These are phyloP conservation scores for Nemania bipapillata DNA, from an alignment of 2,329 filamentous ascomycete species.

Conservation along the genomic window DNA sequence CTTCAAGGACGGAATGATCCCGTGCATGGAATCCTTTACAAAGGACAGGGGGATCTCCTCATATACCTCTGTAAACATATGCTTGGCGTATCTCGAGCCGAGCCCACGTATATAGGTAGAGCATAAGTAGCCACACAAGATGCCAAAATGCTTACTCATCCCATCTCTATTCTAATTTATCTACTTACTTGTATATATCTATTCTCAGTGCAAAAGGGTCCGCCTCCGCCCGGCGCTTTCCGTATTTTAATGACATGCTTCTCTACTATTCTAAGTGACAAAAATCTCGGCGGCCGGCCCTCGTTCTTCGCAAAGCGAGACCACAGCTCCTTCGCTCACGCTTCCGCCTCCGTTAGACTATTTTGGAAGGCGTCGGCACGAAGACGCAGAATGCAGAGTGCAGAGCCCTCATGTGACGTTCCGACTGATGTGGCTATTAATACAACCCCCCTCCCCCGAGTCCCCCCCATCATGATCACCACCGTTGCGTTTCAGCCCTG, in stretches of 20 bases:
- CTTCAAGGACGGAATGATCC: not conserved
- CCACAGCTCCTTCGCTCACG: not conserved
- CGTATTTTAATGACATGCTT: slow-evolving; percentile 2
- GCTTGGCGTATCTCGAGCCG: not conserved
- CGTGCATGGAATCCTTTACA: not conserved
- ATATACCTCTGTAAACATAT: too few relatives aligned
- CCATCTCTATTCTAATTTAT: not conserved
- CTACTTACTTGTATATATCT: too few relatives aligned
- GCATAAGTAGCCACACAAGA: not conserved
- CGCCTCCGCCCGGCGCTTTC: slow-evolving; percentile 11
- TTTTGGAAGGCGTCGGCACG: slow-evolving; percentile 4
- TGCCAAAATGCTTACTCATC: not conserved
- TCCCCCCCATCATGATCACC: slow-evolving; percentile 21
- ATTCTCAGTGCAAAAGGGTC: not conserved
- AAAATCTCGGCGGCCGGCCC: slow-evolving; percentile 22
- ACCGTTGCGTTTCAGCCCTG: slow-evolving; percentile 45
- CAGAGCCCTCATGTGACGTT: slow-evolving; percentile 2
- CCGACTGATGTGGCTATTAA: slow-evolving; percentile 1
- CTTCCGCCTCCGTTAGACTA: too few relatives aligned
- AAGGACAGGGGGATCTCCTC: not conserved
- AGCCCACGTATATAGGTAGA: not conserved
- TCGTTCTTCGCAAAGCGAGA: slow-evolving; percentile 19
- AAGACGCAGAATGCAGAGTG: too few relatives aligned
- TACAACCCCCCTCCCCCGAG: not conserved
- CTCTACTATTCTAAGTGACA: not conserved